These are phyloP conservation scores for Chlorella sp. DNA, from an alignment of 139 green algal genomes.

Conservation along the genomic window DNA sequence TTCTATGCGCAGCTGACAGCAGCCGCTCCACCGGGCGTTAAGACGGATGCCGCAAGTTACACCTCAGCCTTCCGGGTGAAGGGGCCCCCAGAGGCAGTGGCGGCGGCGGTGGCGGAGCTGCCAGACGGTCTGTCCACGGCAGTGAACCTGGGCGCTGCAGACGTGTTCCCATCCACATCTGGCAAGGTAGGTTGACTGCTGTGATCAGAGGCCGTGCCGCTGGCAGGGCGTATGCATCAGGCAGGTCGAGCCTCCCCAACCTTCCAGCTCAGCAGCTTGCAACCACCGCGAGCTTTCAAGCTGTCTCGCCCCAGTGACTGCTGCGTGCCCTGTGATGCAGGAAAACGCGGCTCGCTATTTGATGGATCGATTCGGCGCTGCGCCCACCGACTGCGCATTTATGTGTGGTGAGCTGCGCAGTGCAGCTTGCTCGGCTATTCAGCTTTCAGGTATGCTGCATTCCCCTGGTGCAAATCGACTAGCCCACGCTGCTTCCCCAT, in stretches of 20 bases:
- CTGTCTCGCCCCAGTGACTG: too few species aligned
- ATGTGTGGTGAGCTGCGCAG: slow-evolving; percentile 51
- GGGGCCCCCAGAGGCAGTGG: neutral
- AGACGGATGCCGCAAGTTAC: slow-evolving; percentile 71
- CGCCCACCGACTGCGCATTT: slow-evolving; percentile 44
- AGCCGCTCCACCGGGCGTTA: slow-evolving; percentile 43
- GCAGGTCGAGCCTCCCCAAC: too few species aligned
- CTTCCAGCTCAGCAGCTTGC: too few species aligned
- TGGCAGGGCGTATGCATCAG: too few species aligned
- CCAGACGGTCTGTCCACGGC: slow-evolving; percentile 45
- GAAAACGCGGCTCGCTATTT: slow-evolving; percentile 63
- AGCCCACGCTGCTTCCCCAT: too few species aligned
- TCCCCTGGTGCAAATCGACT: too few species aligned
- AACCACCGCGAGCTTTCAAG: too few species aligned
- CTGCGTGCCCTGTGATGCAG: neutral
- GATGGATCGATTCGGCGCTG: slow-evolving; percentile 52
- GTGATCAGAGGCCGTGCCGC: neutral
- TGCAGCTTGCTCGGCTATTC: too few species aligned
- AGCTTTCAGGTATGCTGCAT: too few species aligned
- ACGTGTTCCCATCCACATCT: slow-evolving; percentile 75
- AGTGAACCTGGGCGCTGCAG: slow-evolving; percentile 70
- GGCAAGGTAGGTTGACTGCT: slow-evolving; percentile 60
- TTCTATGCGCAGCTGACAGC: slow-evolving; percentile 61
- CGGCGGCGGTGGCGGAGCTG: neutral
- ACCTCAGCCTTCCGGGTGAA: slow-evolving; percentile 68